Base-by-base conservation (phyloP, 1,284 basidiomycete genomes). In the Marasmius sp. region DNA sequence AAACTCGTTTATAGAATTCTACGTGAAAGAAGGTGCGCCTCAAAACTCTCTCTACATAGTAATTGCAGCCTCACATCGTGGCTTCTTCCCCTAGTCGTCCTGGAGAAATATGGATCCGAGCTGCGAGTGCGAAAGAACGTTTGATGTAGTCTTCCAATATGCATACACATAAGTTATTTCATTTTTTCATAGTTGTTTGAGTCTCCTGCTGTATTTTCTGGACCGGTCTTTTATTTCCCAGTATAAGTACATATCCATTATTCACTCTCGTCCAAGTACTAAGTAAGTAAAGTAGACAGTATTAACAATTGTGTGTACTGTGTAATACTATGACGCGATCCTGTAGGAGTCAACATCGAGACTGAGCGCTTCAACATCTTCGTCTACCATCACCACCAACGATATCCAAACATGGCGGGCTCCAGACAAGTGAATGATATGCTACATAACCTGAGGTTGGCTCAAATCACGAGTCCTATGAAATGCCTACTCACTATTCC, bases 61-160 rank as follows among this genome's bases (percentile, higher is more conserved):
- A 43, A 6, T 22, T 33, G 36, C 38, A 27, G 12, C n/a, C 33
- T 56, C 9, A 49, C 7, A 14, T 8, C n/a, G n/a, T 50, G 20
- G n/a, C 50, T 12, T 14, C 14, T 56, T 61, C 58, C 59, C 61
- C 10, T 61, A 92, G 90, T 68, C 89, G 88, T 20, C 90, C 90
- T n/a, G 88, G 89, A 14, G 90, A 92, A 71, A 88, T 92, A 50
- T 92, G 91, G 89, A 83, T 92, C 56, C 77, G 84, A 56, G 81
- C 85, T 18, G 88, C 92, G 47, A 80, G 81, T n/a, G 75, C 77
- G 55, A 87, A 87, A 73, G 88, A 91, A 65, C 68, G 71, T 45
- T 64, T 76, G 57, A 59, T 73, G 55, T 75, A 64, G 71, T 52
- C 10, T 1, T 10, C 27, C 20, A 47, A 18, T 47, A 47, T 43